phyloP scores from a whole-genome alignment of 306 rosid genomes.

The Crataegus laevigata region DNA sequence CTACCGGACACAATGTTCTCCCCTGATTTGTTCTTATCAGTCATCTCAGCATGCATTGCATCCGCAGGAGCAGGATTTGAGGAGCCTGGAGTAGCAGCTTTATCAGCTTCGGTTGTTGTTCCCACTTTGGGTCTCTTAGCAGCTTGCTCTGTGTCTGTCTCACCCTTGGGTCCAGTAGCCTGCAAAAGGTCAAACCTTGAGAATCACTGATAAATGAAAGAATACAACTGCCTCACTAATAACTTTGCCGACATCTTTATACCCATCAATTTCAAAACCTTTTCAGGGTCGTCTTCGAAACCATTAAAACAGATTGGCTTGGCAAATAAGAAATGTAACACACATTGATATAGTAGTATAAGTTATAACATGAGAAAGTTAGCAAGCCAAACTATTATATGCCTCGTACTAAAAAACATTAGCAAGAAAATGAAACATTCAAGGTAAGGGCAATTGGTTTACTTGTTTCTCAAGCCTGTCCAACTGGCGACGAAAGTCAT shows the following conservation, averaged over 20 bases:
- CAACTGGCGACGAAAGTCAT: constrained; percentile 71
- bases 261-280: not conserved
- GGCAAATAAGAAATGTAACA: not conserved
- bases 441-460: constrained; percentile 11
- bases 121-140: constrained; percentile 70
- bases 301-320: not conserved
- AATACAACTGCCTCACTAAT: not conserved
- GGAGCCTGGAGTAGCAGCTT: constrained; percentile 44
- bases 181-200: constrained; percentile 31
- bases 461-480: constrained; percentile 82
- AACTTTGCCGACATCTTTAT: not conserved
- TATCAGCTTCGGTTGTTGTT: constrained; percentile 37
- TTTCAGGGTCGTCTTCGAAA: constrained; percentile 1
- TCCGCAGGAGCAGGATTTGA: constrained; percentile 36
- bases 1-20: constrained; percentile 35
- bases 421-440: not conserved
- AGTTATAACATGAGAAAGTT: not conserved
- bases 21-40: constrained; percentile 43
- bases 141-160: constrained; percentile 49
- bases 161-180: constrained; percentile 71
- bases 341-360: not conserved
- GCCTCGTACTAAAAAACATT: constrained; percentile 6
- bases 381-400: constrained; percentile 3
- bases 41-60: constrained; percentile 41
- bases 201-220: constrained; percentile 4